These are phyloP conservation scores for Aspergillus homomorphus DNA, from an alignment of 495 filamentous ascomycete genomes.

Conservation along the genomic window DNA sequence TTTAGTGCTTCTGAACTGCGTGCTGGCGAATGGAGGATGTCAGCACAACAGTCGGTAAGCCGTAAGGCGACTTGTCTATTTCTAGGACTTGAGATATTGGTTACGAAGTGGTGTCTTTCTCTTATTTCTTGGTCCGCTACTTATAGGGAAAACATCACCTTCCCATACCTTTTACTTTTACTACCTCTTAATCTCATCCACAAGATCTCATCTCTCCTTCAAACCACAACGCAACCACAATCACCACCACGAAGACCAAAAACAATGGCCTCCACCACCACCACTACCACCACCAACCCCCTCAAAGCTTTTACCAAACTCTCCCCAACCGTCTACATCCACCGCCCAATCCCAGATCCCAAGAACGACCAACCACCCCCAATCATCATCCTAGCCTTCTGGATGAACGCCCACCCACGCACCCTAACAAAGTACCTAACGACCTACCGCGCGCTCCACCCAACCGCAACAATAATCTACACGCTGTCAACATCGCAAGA, in stretches of 20 bases:
- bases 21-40: too few relatives aligned
- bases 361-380: background rate
- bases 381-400: constrained; percentile 41
- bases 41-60: too few relatives aligned
- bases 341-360: constrained; percentile 20
- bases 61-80: too few relatives aligned
- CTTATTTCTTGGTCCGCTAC: too few relatives aligned
- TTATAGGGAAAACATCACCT: background rate
- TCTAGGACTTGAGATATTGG: too few relatives aligned
- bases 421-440: constrained; percentile 38
- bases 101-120: too few relatives aligned
- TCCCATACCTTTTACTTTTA: background rate
- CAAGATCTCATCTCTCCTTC: background rate
- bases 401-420: constrained; percentile 43
- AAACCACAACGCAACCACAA: background rate
- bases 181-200: background rate
- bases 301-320: constrained; percentile 29
- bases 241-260: background rate
- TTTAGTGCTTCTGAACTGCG: too few relatives aligned
- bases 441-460: constrained; percentile 35
- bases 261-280: background rate
- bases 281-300: constrained; percentile 1
- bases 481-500: constrained; percentile 36
- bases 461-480: constrained; percentile 40
- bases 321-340: constrained; percentile 35